Evolutionary conservation across 202 grass and related monocot genomes (phyloP), one percentile per base, ranked within the genome.

Genomic region (Panicum hallii): DNA sequence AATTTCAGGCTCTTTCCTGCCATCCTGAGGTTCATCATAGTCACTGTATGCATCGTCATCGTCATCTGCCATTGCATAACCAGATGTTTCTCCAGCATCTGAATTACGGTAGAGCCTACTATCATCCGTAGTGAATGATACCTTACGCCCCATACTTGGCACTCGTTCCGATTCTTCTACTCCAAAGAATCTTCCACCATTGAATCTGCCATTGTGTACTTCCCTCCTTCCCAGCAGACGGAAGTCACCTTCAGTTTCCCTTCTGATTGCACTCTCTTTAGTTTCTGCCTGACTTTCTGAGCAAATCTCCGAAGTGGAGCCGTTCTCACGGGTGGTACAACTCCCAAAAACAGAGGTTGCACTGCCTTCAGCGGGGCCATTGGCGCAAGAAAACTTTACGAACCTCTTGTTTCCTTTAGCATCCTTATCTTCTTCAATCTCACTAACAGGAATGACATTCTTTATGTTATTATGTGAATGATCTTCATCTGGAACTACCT

Each of bases 241-340:
- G 71, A 99, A 99, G 20, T 96, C 97, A 47, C 97, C 91, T 79
- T 99, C 97, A 20, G 83, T 99, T 89, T 99, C 97, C 79, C 97
- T 92, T 87, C 90, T 96, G 76, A 99, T 99, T 50, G 94, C 94
- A 82, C 89, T 97, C 2, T 97, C 94, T 88, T 91, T 97, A 40
- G 61, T 60, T 42, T 93, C 95, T 4, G 47, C 87, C 62, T 85
- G 87, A 84, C 69, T 80, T 72, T 83, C 97, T 54, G 44, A 64
- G 45, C 50, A 79, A 75, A 89, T 91, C 78, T 86, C 89, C 0
- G 67, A 90, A 32, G 82, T 87, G 22, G 88, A 89, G 40, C 97
- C 91, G 69, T 96, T 99, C 78, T 74, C 90, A 76, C 80, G 77
- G 66, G 74, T 6, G 0, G 28, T 45, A 38, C 19, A 80, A 54